Evolutionary conservation across 1,284 basidiomycete species (phyloP).

Genomic region (Melampsora occidentalis): DNA sequence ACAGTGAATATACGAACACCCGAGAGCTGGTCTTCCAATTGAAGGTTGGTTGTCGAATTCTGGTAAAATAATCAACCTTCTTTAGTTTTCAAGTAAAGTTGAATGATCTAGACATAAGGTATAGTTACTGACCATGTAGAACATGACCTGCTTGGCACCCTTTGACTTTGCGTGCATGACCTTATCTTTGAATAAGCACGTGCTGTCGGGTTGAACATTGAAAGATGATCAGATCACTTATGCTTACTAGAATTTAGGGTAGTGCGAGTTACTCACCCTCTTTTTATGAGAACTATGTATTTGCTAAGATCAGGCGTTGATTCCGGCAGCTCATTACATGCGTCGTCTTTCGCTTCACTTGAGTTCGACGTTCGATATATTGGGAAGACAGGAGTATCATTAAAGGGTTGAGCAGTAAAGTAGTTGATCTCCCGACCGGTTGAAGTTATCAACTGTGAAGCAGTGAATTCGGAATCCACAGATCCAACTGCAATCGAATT

Average conservation of each 20-base stretch:
- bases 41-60: conserved; percentile 23
- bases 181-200: conserved; percentile 35
- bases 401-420: conserved; percentile 29
- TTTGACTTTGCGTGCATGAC: conserved; percentile 24
- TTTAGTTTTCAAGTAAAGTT: not conserved
- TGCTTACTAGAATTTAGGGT: not conserved
- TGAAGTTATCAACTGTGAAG: conserved; percentile 16
- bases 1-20: conserved; percentile 21
- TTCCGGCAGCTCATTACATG: conserved; percentile 21
- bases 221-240: not conserved
- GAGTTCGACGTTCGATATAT: conserved; percentile 39
- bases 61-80: not conserved
- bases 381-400: conserved; percentile 10
- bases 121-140: conserved; percentile 29
- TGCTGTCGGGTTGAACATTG: conserved; percentile 1
- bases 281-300: conserved; percentile 34
- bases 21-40: not conserved
- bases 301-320: conserved; percentile 37
- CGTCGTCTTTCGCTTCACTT: conserved; percentile 18
- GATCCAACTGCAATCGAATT: conserved; percentile 41
- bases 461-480: conserved; percentile 7
- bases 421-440: conserved; percentile 28
- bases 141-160: conserved; percentile 36
- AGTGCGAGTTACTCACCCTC: conserved; percentile 19
- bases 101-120: not conserved